A percentile compares a stretch with the other conserved stretches of the same genome.
These are phyloP conservation scores for Neurospora terricola DNA, from an alignment of 495 filamentous ascomycete species.

Conservation along the genomic window DNA sequence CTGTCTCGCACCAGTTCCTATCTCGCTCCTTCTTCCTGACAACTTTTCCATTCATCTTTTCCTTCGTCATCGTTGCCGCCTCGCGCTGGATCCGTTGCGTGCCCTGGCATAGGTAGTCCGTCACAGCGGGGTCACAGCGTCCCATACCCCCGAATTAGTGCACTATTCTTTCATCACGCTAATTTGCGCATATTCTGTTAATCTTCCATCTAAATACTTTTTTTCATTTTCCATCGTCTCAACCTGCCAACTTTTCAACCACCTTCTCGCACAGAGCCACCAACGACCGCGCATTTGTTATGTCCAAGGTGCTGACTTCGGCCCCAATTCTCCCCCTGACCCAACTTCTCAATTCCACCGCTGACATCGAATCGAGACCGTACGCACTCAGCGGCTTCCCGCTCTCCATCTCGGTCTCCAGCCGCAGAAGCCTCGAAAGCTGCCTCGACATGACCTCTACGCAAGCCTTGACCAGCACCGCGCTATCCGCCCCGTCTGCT, in stretches of 20 bases:
- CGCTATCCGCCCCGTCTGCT: background rate
- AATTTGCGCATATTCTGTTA: background rate
- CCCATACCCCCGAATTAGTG: background rate
- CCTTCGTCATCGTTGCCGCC: too few species aligned
- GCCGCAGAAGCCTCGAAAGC: conserved; percentile 2
- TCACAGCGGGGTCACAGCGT: background rate
- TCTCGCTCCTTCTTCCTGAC: too few species aligned
- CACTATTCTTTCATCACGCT: background rate
- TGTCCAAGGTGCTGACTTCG: conserved; percentile 1
- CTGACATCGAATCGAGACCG: conserved; percentile 7
- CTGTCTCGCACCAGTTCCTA: too few species aligned
- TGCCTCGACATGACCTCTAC: background rate
- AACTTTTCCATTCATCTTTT: too few species aligned
- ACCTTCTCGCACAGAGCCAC: conserved; percentile 4
- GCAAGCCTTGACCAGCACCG: background rate
- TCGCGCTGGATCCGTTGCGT: too few species aligned
- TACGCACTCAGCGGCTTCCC: conserved; percentile 10
- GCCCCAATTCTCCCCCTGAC: background rate
- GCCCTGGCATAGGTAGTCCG: background rate
- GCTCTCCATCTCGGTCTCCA: conserved; percentile 3
- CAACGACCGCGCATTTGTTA: conserved; percentile 1
- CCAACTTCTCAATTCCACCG: conserved; percentile 5
- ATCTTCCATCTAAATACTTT: background rate
- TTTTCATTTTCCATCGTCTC: background rate
- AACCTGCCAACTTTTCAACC: conserved; percentile 1